These are phyloP conservation scores for Plectosphaerella sp. DNA, from an alignment of 2,329 filamentous ascomycete species.

Conservation along the genomic window DNA sequence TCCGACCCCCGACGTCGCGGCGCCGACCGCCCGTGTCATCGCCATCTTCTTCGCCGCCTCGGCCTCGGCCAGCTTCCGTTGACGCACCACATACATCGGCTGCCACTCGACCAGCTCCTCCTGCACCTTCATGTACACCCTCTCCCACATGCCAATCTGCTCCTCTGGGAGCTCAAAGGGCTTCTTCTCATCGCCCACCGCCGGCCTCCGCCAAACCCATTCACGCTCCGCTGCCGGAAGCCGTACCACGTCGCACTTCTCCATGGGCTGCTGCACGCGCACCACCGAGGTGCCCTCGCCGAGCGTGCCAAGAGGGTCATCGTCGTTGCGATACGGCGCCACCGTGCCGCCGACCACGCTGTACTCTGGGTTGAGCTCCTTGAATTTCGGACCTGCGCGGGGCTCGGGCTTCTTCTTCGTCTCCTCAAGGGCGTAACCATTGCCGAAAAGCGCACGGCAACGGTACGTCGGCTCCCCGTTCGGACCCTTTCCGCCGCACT, in stretches of 20 bases:
- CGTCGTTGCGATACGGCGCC: neutral
- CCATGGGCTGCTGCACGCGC: conserved; percentile 8
- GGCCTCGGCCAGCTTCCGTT: neutral
- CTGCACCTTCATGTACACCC: conserved; percentile 12
- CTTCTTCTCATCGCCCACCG: neutral
- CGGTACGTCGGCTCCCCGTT: conserved; percentile 19
- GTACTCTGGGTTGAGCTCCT: neutral
- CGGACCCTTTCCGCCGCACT: conserved; percentile 19
- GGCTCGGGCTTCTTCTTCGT: neutral
- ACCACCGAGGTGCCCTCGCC: neutral
- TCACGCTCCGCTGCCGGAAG: conserved; percentile 3
- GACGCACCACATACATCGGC: neutral
- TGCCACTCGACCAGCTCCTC: conserved; percentile 7
- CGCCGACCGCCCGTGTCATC: neutral
- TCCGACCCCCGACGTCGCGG: neutral
- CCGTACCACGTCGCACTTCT: conserved; percentile 8
- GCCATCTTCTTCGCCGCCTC: neutral
- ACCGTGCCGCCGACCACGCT: neutral
- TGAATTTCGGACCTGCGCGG: neutral
- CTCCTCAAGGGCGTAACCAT: conserved; percentile 8
- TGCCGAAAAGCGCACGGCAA: conserved; percentile 11
- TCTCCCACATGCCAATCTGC: conserved; percentile 15
- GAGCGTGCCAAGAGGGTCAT: neutral
- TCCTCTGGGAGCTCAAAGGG: conserved; percentile 8
- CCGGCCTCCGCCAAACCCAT: conserved; percentile 9